phyloP scores from a whole-genome alignment of 2,329 filamentous ascomycete genomes.

The Eutypa lata region DNA sequence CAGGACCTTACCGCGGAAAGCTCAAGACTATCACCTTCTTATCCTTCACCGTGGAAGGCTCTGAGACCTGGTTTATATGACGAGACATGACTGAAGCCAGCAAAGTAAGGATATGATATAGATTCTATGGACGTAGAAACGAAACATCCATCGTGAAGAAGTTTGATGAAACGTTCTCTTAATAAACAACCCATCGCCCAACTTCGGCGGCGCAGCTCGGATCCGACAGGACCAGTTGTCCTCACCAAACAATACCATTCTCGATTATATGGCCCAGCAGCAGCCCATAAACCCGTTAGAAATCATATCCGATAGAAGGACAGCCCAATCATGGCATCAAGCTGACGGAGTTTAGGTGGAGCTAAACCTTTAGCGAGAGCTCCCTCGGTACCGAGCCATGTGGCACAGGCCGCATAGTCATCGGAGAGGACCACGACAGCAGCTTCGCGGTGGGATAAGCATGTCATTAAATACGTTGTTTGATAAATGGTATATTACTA shows the following conservation, averaged over 20 bases:
- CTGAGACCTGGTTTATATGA: neutral
- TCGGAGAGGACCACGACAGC: too few species aligned
- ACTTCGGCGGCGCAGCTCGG: too few species aligned
- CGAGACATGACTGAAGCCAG: neutral
- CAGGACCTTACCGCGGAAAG: slow-evolving; percentile 1
- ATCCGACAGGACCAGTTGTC: too few species aligned
- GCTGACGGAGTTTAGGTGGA: neutral
- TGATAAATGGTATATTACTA: too few species aligned
- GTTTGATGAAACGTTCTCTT: neutral
- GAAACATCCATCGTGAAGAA: neutral
- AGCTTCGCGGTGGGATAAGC: too few species aligned
- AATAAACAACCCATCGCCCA: too few species aligned
- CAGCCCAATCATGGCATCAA: neutral
- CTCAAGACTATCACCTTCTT: slow-evolving; percentile 2
- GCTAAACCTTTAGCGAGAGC: neutral
- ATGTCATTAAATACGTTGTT: too few species aligned
- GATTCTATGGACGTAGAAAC: neutral
- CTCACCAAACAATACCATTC: too few species aligned
- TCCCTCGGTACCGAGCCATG: neutral
- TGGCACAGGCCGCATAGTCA: neutral
- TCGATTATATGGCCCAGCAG: too few species aligned
- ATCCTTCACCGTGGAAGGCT: neutral
- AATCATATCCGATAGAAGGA: too few species aligned
- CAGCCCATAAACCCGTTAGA: too few species aligned
- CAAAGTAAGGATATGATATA: neutral